Conservation (phyloP, 805 yeast genomes). For the Kazachstania taianensis region DNA sequence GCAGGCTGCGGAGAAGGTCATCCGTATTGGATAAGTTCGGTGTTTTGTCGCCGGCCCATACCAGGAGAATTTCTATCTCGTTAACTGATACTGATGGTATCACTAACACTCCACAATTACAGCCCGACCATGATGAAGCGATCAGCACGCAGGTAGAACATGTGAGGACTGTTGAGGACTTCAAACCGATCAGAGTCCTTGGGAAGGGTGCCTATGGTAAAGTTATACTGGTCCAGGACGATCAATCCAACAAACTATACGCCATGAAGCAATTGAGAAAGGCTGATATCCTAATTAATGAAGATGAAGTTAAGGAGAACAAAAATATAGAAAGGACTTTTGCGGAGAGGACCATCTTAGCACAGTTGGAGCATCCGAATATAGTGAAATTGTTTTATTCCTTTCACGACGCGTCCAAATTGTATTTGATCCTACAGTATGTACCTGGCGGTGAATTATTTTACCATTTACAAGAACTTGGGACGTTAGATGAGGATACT, state of each 20-base stretch:
- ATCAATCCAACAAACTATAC: slow-evolving; percentile 48
- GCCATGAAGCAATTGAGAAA: slow-evolving; percentile 83
- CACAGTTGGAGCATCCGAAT: slow-evolving; percentile 64
- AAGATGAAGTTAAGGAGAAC: slow-evolving; percentile 14
- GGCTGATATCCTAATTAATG: slow-evolving; percentile 58
- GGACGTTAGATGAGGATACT: slow-evolving; percentile 46
- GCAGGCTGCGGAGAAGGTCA: slow-evolving; percentile 25
- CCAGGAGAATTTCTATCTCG: slow-evolving; percentile 17
- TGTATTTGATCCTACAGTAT: slow-evolving; percentile 68
- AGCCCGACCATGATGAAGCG: neutral
- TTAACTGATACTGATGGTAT: neutral
- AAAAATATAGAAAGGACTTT: slow-evolving; percentile 65
- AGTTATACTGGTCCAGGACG: slow-evolving; percentile 67
- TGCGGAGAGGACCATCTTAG: slow-evolving; percentile 66
- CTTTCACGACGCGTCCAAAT: slow-evolving; percentile 66
- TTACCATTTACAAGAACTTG: slow-evolving; percentile 31
- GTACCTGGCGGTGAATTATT: slow-evolving; percentile 84
- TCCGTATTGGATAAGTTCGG: slow-evolving; percentile 24
- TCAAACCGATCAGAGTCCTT: slow-evolving; percentile 62
- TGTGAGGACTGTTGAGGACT: slow-evolving; percentile 37
- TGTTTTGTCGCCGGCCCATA: slow-evolving; percentile 20
- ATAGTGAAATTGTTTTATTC: slow-evolving; percentile 78
- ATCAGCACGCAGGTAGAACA: neutral
- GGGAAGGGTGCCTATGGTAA: slow-evolving; percentile 89
- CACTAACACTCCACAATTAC: neutral